Base-by-base conservation (phyloP, 1,139 yeast genomes). In the Yamadazyma taylorii region DNA sequence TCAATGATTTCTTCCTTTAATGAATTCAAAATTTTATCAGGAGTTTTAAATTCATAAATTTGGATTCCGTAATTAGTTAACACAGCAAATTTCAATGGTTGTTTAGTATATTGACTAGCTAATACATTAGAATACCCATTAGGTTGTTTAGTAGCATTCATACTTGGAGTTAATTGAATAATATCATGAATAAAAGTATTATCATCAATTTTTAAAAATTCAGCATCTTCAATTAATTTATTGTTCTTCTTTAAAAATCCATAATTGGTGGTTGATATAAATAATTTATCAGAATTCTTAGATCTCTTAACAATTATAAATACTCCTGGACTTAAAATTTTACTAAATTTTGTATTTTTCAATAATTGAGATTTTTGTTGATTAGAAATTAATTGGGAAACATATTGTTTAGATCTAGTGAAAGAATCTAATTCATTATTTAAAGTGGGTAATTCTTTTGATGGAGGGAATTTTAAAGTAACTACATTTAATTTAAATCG, bases 221-320 rank as follows among this genome's bases (percentile, higher is more conserved):
- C 88, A 6, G 95, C 89, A 55, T 85, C 92, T 63, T 90, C 97
- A 21, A 83, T 74, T 49, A 84, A 77, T 46, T 79, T 80, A 45
- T 73, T 78, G 47, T 78, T 81, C 50, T 82, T 81, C 56, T 85
- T 85, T 46, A 89, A 69, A 32, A 85, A 73, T 19, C 96, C 96
- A 51, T 87, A 84, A 56, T 89, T 95, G 9, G 94, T 82, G 3
- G 90, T 84, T 34, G 92, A 74, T 2, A 85, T 81, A 57, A 87
- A 87, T 24, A 87, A 62, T 41, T 75, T 74, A 45, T 76, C 77
- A 1, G 73, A 66, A 36, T 55, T 55, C 40, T 69, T 69, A 0
- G 75, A 66, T 46, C 61, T 66, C 43, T 70, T 70, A 3, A 64
- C 76, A 36, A 69, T 63, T 43, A 89, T 69, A 51, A 81, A 89